These are phyloP conservation scores for Acanthamoeba royreba DNA, from an alignment of 208 protist species.

Conservation along the genomic window DNA sequence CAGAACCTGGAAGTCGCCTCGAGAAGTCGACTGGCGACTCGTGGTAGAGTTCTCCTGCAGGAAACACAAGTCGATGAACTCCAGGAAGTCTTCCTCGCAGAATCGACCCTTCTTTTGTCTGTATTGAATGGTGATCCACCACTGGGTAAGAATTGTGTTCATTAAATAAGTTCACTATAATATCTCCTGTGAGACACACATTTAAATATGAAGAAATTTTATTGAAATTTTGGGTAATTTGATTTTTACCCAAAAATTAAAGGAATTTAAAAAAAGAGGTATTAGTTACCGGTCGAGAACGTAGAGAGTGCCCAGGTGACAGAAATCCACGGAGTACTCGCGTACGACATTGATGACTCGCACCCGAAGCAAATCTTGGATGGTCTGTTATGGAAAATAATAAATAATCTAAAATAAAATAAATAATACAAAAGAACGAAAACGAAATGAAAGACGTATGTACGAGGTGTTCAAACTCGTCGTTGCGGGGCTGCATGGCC, in stretches of 20 bases:
- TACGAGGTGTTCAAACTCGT: conserved; percentile 16
- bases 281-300: background rate
- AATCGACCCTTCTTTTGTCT: background rate
- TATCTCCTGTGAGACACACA: too few species aligned
- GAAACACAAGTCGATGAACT: conserved; percentile 24
- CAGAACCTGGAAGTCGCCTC: background rate
- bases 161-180: too few species aligned
- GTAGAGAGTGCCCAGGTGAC: conserved; percentile 21
- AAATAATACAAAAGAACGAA: background rate
- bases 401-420: background rate
- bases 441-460: background rate
- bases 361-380: background rate
- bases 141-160: too few species aligned
- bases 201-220: too few species aligned
- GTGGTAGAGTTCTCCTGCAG: background rate
- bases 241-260: too few species aligned
- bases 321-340: background rate
- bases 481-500: background rate
- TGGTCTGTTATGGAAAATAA: background rate
- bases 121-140: background rate
- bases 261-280: too few species aligned
- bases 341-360: background rate
- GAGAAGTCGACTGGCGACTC: background rate
- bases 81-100: background rate
- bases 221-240: too few species aligned